Evolutionary conservation across 192 early-diverging fungal species (phyloP).

Genomic region (Chytriomyces hyalinus): DNA sequence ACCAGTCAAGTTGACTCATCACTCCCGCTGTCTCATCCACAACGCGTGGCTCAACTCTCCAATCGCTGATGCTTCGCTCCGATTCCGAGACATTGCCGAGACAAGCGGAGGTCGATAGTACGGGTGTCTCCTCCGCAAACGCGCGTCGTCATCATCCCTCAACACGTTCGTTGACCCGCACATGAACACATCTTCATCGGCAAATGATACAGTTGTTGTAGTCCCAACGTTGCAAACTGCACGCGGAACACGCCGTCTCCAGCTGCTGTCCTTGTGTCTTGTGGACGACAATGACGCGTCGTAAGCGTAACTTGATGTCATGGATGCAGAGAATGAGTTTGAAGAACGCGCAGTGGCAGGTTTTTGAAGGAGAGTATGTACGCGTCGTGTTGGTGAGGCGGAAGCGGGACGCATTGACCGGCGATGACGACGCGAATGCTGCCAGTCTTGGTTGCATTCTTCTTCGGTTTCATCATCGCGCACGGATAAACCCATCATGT

Average conservation of each 20-base stretch:
- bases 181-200: too few relatives aligned
- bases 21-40: not conserved
- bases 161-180: not conserved
- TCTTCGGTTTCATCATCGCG: constrained; percentile 7
- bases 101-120: constrained; percentile 10
- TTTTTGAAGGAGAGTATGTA: too few relatives aligned
- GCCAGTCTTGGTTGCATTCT: not conserved
- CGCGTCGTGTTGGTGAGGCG: not conserved
- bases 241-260: not conserved
- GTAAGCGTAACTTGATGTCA: too few relatives aligned
- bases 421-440: not conserved
- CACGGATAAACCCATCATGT: constrained; percentile 17
- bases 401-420: not conserved
- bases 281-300: too few relatives aligned
- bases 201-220: not conserved
- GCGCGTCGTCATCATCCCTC: constrained; percentile 6
- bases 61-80: not conserved
- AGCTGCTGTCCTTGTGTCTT: not conserved
- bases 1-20: not conserved
- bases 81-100: not conserved
- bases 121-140: constrained; percentile 5
- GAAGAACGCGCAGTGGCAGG: too few relatives aligned
- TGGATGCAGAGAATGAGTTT: too few relatives aligned
- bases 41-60: not conserved
- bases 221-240: not conserved